Conservation (phyloP, 2,329 filamentous ascomycete genomes). For the Clonostachys byssicola region DNA sequence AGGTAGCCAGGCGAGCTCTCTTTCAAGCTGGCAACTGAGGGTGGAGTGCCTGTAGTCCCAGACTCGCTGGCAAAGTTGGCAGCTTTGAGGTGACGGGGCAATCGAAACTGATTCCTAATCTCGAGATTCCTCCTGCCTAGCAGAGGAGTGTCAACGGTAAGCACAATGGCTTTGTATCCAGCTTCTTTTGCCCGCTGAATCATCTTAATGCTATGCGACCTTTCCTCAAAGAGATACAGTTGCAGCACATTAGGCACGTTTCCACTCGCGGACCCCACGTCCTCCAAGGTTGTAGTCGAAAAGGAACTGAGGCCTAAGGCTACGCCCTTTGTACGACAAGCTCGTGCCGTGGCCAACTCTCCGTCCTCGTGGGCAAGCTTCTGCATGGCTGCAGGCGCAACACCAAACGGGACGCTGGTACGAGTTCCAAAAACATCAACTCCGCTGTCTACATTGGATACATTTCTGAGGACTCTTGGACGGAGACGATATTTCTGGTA, state of each 20-base stretch:
- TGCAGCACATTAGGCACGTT: neutral
- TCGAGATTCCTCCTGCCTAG: conserved; percentile 29
- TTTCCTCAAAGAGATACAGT: too few species aligned
- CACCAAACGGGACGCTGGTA: conserved; percentile 35
- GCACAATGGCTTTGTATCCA: too few species aligned
- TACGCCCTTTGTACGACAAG: conserved; percentile 31
- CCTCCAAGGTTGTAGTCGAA: neutral
- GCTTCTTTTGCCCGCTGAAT: too few species aligned
- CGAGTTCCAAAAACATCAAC: too few species aligned
- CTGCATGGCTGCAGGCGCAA: conserved; percentile 48
- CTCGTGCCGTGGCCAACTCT: conserved; percentile 40
- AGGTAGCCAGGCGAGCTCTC: conserved; percentile 32
- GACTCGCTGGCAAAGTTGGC: conserved; percentile 47
- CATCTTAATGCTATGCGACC: too few species aligned
- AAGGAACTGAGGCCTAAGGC: conserved; percentile 43
- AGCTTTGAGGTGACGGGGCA: conserved; percentile 18
- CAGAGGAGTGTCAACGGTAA: too few species aligned
- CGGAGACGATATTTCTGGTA: too few species aligned
- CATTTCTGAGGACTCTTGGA: too few species aligned
- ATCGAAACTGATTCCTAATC: conserved; percentile 39
- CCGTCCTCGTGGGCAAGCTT: conserved; percentile 45
- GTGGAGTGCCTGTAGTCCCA: conserved; percentile 37
- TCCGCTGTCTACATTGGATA: too few species aligned
- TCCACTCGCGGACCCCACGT: neutral
- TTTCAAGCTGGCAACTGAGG: too few species aligned